Conservation (phyloP, 176 grass and related monocot species). For the Tillandsia leiboldiana region DNA sequence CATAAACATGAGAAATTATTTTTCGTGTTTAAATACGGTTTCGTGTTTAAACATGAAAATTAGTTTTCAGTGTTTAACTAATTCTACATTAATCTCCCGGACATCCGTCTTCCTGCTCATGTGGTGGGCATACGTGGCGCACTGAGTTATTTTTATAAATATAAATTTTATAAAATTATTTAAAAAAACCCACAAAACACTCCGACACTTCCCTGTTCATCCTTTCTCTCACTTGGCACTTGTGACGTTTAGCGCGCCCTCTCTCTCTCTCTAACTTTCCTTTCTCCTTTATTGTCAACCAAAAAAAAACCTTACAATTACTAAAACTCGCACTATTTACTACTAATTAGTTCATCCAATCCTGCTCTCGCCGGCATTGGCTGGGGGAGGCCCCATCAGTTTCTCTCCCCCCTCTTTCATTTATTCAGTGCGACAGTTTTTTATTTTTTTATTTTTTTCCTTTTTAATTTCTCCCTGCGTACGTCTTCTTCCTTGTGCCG, state of each 20-base stretch:
- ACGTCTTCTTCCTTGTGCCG: neutral
- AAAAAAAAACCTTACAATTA: neutral
- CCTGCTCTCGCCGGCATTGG: neutral
- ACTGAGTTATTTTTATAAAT: too few relatives aligned
- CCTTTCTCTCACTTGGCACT: neutral
- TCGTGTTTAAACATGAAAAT: too few relatives aligned
- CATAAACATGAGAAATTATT: too few relatives aligned
- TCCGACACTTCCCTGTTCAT: neutral
- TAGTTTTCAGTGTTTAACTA: too few relatives aligned
- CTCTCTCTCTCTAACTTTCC: neutral
- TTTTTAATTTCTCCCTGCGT: neutral
- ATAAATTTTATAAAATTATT: too few relatives aligned
- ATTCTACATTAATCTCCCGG: too few relatives aligned
- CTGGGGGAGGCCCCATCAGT: neutral
- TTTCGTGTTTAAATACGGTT: too few relatives aligned
- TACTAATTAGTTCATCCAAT: neutral
- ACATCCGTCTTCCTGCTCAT: too few relatives aligned
- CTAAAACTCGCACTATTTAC: neutral
- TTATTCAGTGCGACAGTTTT: neutral
- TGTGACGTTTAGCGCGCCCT: neutral
- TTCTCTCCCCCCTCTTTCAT: neutral
- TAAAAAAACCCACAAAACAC: neutral
- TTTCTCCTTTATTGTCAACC: neutral
- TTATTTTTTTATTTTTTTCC: neutral
- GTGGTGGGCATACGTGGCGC: too few relatives aligned